Base-by-base conservation (phyloP, 2,329 filamentous ascomycete species). In the Ophidiomyces ophidiicola region DNA sequence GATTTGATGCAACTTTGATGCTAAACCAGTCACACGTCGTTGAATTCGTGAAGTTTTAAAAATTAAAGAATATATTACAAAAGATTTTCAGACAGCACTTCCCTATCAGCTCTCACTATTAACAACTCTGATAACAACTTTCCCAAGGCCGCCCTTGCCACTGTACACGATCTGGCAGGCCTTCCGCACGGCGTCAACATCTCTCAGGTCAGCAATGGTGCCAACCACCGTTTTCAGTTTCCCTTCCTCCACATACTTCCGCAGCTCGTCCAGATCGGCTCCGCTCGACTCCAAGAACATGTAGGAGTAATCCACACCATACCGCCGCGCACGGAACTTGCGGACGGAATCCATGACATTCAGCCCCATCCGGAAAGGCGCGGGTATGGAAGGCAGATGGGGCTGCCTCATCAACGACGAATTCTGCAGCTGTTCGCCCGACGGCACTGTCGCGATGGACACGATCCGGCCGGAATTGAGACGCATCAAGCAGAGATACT, bases 161-260 rank as follows among this genome's bases (percentile, higher is more conserved):
- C 49, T 52, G 11, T 55, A 56, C 4, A 68, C 61, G 47, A 60
- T 54, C 6, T 60, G 55, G 39, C 64, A 67, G 1, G 53, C 65
- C 37, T 46, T 48, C 45, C 59, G 56, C 5, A 73, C 58, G 1
- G 52, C 59, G 6, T 64, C 57, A 7, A 71, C 43, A 42, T 74
- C 61, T 4, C 56, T 52, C 19, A 72, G 45, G 6, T 62, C 45
- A 5, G 64, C 66, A 0, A 55, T 56, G 1, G 56, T 62, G 6
- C 61, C 61, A 6, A 61, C 58, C 7, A 73, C 59, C 0, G 61
- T 49, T 47, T 52, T 67, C 21, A 71, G 50, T 46, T 65, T 66
- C 0, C 62, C 63, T 7, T 49, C 50, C 0, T 64, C 66, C 30
- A 70, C 48, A 17, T 63, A 50, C 38, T 62, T 61, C 0, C 60